These are phyloP conservation scores for Dillenia turbinata DNA, from an alignment of 164 flowering plant genomes.

Conservation along the genomic window DNA sequence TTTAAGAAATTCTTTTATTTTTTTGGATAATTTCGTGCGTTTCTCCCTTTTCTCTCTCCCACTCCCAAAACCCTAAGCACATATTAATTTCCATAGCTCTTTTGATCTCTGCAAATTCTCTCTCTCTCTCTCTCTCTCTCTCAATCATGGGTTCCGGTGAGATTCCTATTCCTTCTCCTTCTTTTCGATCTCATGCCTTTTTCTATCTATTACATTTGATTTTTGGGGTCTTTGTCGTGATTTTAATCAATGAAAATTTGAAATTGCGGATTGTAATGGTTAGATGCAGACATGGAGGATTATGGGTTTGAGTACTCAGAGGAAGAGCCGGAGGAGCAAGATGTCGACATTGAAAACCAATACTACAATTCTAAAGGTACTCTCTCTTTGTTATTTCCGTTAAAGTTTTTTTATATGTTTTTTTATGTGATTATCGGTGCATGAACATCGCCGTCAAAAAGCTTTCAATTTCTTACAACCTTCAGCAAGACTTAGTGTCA, in stretches of 20 bases:
- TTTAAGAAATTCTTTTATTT: no score
- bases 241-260: neutral
- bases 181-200: neutral
- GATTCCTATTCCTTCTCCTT: neutral
- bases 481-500: no score
- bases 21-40: no score
- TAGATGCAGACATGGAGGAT: conserved; percentile 99
- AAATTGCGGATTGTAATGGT: neutral
- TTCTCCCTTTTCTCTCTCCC: no score
- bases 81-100: no score
- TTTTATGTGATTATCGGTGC: neutral
- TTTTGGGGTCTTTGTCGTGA: neutral
- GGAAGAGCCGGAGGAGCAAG: conserved; percentile 97
- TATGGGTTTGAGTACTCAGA: conserved; percentile 99
- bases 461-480: no score
- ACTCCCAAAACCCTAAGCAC: no score
- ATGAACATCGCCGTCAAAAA: no score
- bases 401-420: neutral
- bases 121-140: no score
- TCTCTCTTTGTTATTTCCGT: neutral
- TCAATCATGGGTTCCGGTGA: conserved; percentile 10
- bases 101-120: no score
- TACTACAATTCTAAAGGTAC: conserved; percentile 97
- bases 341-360: conserved; percentile 98
- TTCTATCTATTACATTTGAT: neutral